Base-by-base conservation (phyloP, 306 rosid genomes). In the Leucaena leucocephala region DNA sequence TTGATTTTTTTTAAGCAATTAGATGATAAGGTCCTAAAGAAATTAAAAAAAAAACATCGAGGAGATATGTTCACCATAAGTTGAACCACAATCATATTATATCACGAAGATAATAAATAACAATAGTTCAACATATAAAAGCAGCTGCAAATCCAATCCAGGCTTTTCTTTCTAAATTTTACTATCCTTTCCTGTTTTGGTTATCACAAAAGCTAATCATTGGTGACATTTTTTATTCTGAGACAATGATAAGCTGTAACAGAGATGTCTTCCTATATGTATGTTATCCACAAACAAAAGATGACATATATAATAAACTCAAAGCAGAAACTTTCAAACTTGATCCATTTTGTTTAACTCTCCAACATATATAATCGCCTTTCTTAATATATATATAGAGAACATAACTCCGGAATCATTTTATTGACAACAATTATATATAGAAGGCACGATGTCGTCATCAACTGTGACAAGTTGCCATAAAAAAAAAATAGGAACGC, bases 191-290 rank as follows among this genome's bases (percentile, higher is more conserved):
- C 72, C 72, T 39, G 42, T 19, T 19, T 67, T 1, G 49, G 72
- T 19, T 6, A 39, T 40, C 12, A 68, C 13, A 21, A 68, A 21
- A 43, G 55, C 55, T 44, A 68, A 68, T 43, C 46, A 68, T 21
- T 43, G 54, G 34, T 68, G 54, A 15, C 55, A 44, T 63, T 82
- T 82, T 49, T 61, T 76, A 76, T 82, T 52, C 44, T 54, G 69
- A 33, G 61, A 65, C 33, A 40, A 76, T 82, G 69, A 76, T 76
- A 61, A 66, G 78, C 22, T 36, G 42, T 36, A 49, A 38, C 58
- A 46, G 38, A 59, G 72, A 68, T 46, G 61, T 69, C 38, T 39
- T 33, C 16, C 65, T 59, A 21, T 58, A 22, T 19, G 6, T 76
- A 38, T 15, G 72, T 81, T 68, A 46, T 75, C 45, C 62, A 61